Evolutionary conservation across 352 stramenopile species (phyloP), one percentile per base, ranked within the genome.

Genomic region (Pythium folliculosum): DNA sequence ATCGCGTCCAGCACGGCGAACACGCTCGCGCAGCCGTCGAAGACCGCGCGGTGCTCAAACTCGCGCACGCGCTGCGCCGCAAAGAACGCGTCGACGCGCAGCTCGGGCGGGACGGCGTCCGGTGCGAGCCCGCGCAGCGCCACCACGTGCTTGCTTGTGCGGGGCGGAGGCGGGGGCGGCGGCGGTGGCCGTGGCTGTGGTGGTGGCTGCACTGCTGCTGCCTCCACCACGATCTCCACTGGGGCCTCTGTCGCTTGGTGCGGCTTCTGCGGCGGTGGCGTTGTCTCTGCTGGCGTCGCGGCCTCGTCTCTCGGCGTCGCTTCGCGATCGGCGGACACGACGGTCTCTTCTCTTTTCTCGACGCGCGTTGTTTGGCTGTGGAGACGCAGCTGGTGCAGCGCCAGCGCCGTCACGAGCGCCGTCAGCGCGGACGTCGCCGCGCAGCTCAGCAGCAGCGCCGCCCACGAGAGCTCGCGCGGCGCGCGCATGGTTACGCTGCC

Each of bases 1-100:
- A 93, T 88, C 35, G 71, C 73, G 62, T 90, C 80, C 19, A 93
- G 65, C n/a, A 84, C 75, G 1, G 72, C 73, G 13, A 91, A 79
- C 0, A 94, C 83, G 40, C 85, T 78, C n/a, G 67, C 68, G 65
- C 80, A 87, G 19, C 69, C 70, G 17, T 82, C 66, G 56, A 94
- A 91, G 13, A 94, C 51, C 0, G 65, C 69, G 7, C 56, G 56
- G 60, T 94, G 83, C 30, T 80, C 74, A 44, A 94, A 92, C 12
- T 71, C 60, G 9, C 52, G 45, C 8, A 83, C 67, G 53, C 76
- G 75, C n/a, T 85, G 60, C 1, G 23, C 65, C 0, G 70, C 70
- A 57, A 94, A 82, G 57, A 86, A 94, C 35, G 71, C 63, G 17
- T 76, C 67, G 22, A 91, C 56, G 5, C 80, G 80, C 5, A 91